A percentile compares a stretch with the other conserved stretches of the same genome.
Evolutionary conservation across 345 rosid genomes (phyloP).

Genomic region (Salix exigua): DNA sequence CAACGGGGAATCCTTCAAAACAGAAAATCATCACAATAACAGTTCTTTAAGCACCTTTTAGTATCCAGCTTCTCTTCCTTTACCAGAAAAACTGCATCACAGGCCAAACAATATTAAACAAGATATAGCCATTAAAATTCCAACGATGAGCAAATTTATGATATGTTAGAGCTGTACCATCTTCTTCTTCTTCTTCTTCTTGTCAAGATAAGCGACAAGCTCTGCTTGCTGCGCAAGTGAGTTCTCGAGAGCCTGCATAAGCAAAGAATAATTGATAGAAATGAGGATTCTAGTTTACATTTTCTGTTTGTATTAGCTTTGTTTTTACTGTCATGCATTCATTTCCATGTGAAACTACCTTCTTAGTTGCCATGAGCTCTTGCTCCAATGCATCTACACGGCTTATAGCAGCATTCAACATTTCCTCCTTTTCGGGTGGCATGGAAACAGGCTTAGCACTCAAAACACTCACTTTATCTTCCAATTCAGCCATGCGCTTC

Average conservation of each 20-base stretch:
- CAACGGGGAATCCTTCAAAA: conserved; percentile 14
- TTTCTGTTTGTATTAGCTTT: not conserved
- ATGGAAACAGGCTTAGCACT: conserved; percentile 49
- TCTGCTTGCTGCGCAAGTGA: conserved; percentile 67
- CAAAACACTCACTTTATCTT: conserved; percentile 54
- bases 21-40: conserved; percentile 17
- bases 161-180: conserved; percentile 28
- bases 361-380: conserved; percentile 73
- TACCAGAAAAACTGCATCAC: conserved; percentile 46
- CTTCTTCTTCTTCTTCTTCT: conserved; percentile 87
- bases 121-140: not conserved
- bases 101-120: conserved; percentile 13
- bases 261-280: not conserved
- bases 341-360: conserved; percentile 36
- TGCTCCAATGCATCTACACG: conserved; percentile 70
- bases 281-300: not conserved
- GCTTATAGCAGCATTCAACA: conserved; percentile 62
- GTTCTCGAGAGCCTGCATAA: conserved; percentile 72
- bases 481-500: conserved; percentile 81
- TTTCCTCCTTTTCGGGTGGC: conserved; percentile 78
- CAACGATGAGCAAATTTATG: not conserved
- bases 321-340: not conserved
- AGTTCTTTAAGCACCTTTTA: conserved; percentile 16
- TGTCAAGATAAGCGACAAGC: conserved; percentile 66
- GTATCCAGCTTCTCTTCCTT: conserved; percentile 19